These are phyloP conservation scores for Rhamnella rubrinervis DNA, from an alignment of 331 rosid genomes.

Conservation along the genomic window DNA sequence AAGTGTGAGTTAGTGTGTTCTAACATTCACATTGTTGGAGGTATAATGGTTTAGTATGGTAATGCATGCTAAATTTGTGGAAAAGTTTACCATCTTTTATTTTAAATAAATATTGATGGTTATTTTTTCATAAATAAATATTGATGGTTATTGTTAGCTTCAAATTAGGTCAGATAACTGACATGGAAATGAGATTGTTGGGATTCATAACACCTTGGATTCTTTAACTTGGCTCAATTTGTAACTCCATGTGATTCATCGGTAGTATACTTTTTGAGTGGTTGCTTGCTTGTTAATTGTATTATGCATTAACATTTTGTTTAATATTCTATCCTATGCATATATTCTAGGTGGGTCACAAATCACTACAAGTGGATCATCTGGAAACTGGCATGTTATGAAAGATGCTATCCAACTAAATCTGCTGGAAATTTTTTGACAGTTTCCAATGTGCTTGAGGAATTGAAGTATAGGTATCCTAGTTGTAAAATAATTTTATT, in stretches of 20 bases:
- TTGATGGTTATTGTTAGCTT: background rate
- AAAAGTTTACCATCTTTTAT: background rate
- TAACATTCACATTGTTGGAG: background rate
- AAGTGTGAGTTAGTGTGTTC: too few species aligned
- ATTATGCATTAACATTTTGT: conserved; percentile 15
- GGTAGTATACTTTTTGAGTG: conserved; percentile 1
- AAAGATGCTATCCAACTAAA: conserved; percentile 55
- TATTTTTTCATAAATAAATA: background rate
- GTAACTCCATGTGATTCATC: conserved; percentile 14
- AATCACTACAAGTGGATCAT: conserved; percentile 95
- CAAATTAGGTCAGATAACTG: background rate
- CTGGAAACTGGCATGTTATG: conserved; percentile 92
- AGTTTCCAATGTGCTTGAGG: conserved; percentile 75
- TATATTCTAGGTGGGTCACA: conserved; percentile 68
- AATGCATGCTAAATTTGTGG: conserved; percentile 12
- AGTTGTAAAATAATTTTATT: conserved; percentile 14
- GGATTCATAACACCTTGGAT: conserved; percentile 20
- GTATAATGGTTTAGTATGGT: conserved; percentile 5
- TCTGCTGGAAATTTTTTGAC: conserved; percentile 55
- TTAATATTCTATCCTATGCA: conserved; percentile 16
- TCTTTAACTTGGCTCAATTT: conserved; percentile 8
- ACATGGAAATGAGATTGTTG: conserved; percentile 3
- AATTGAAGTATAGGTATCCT: conserved; percentile 81
- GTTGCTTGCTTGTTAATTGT: background rate
- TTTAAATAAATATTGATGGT: background rate